A percentile compares a stretch with the other conserved stretches of the same genome.
Evolutionary conservation across 495 filamentous ascomycete genomes (phyloP).

Genomic region (Daldinia concentrica): DNA sequence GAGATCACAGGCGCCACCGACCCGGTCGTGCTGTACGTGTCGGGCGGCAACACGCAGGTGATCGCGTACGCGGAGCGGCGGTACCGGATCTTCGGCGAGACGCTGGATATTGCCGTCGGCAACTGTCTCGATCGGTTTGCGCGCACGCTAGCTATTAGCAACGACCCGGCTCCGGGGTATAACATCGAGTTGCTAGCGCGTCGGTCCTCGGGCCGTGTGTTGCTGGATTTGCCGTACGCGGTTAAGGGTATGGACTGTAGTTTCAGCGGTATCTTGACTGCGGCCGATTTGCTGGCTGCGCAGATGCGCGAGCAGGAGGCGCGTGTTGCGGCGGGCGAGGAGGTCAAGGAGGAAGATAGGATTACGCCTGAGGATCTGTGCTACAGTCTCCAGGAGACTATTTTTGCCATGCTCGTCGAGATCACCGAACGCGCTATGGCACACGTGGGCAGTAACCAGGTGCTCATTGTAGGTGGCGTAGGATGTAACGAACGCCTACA

Average conservation of each 20-base stretch:
- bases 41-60: slow-evolving; percentile 96
- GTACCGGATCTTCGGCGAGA: slow-evolving; percentile 97
- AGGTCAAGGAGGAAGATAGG: slow-evolving; percentile 40
- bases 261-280: slow-evolving; percentile 88
- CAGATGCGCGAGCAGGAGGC: slow-evolving; percentile 60
- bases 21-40: slow-evolving; percentile 95
- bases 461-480: slow-evolving; percentile 96
- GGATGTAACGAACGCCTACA: slow-evolving; percentile 96
- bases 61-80: slow-evolving; percentile 94
- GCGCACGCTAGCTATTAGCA: slow-evolving; percentile 85
- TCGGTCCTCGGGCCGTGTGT: slow-evolving; percentile 62
- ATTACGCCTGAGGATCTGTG: slow-evolving; percentile 89
- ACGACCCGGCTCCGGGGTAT: slow-evolving; percentile 95
- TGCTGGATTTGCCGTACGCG: slow-evolving; percentile 91
- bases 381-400: slow-evolving; percentile 93
- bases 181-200: slow-evolving; percentile 98
- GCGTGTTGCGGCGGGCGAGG: slow-evolving; percentile 52
- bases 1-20: slow-evolving; percentile 91
- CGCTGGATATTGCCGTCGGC: slow-evolving; percentile 95
- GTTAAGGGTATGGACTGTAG: slow-evolving; percentile 99
- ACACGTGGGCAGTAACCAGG: slow-evolving; percentile 89
- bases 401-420: slow-evolving; percentile 97
- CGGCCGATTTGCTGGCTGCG: slow-evolving; percentile 79
- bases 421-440: slow-evolving; percentile 99
- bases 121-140: slow-evolving; percentile 98